Conservation (phyloP, 495 filamentous ascomycete genomes). For the Elasticomyces elasticus region DNA sequence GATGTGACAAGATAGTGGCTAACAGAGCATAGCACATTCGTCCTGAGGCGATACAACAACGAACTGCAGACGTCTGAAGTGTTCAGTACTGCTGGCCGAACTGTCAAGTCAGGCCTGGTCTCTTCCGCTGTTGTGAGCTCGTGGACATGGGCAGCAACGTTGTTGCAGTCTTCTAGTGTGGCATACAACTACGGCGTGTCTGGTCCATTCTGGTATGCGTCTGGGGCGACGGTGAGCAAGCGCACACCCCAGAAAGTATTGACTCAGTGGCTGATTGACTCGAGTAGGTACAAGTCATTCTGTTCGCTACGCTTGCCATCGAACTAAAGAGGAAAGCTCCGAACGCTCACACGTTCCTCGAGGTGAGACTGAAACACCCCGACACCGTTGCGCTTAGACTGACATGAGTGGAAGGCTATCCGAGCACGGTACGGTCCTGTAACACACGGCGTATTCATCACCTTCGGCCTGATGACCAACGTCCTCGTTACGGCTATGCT, state of each 20-base stretch:
- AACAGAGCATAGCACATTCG: conserved; percentile 26
- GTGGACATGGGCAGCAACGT: conserved; percentile 88
- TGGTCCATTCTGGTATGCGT: conserved; percentile 85
- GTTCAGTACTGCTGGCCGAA: conserved; percentile 90
- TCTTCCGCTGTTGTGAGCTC: conserved; percentile 88
- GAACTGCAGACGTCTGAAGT: conserved; percentile 95
- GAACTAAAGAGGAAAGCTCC: conserved; percentile 71
- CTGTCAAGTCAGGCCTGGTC: conserved; percentile 91
- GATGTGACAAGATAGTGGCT: conserved; percentile 29
- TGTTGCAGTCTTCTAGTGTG: conserved; percentile 75
- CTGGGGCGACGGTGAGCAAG: conserved; percentile 43
- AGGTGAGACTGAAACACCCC: neutral
- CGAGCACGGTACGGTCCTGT: conserved; percentile 43
- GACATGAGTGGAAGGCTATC: conserved; percentile 38
- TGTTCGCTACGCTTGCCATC: conserved; percentile 90
- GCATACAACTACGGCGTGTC: conserved; percentile 90
- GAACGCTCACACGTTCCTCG: conserved; percentile 43
- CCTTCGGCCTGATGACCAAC: conserved; percentile 43
- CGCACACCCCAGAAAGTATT: neutral
- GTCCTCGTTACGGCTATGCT: conserved; percentile 72
- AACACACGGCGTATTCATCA: conserved; percentile 31
- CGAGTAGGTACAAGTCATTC: conserved; percentile 54
- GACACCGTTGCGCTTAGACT: neutral
- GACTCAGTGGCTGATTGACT: neutral
- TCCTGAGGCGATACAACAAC: conserved; percentile 59